These are phyloP conservation scores for Bipolaris oryzae DNA, from an alignment of 2,329 filamentous ascomycete species.

Conservation along the genomic window DNA sequence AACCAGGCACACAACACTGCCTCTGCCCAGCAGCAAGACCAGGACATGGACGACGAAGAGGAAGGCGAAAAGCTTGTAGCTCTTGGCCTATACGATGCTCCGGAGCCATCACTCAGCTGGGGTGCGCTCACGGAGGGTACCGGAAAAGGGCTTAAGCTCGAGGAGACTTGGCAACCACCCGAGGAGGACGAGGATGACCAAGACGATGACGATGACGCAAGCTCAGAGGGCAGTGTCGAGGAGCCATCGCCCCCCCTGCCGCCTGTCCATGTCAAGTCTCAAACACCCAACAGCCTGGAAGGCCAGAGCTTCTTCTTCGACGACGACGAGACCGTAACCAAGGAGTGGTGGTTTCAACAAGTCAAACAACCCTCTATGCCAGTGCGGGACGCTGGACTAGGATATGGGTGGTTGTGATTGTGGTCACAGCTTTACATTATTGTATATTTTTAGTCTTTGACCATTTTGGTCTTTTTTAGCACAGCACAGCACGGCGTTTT, in stretches of 20 bases:
- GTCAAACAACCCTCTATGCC: slow-evolving; percentile 45
- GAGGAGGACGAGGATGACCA: slow-evolving; percentile 48
- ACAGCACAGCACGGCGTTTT: slow-evolving; percentile 44
- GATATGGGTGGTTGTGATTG: slow-evolving; percentile 47
- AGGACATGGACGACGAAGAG: slow-evolving; percentile 61
- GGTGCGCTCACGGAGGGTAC: slow-evolving; percentile 56
- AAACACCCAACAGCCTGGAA: slow-evolving; percentile 42
- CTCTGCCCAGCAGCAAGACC: slow-evolving; percentile 42
- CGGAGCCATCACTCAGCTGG: slow-evolving; percentile 64
- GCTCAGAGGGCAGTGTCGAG: slow-evolving; percentile 53
- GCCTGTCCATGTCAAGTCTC: slow-evolving; percentile 31
- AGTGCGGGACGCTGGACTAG: slow-evolving; percentile 47
- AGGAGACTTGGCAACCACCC: slow-evolving; percentile 78
- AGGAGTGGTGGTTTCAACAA: slow-evolving; percentile 52
- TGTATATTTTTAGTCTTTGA: slow-evolving; percentile 22
- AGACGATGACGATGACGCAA: slow-evolving; percentile 55
- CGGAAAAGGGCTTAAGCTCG: slow-evolving; percentile 78
- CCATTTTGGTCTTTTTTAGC: too few relatives aligned
- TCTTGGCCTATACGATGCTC: slow-evolving; percentile 79
- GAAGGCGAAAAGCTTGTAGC: slow-evolving; percentile 77
- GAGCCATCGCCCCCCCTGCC: slow-evolving; percentile 43
- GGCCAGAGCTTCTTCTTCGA: slow-evolving; percentile 52
- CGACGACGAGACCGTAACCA: slow-evolving; percentile 46
- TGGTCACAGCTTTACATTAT: slow-evolving; percentile 7
- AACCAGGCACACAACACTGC: slow-evolving; percentile 36